Conservation (phyloP, 2,329 filamentous ascomycete genomes). For the Trichophaea hybrida region DNA sequence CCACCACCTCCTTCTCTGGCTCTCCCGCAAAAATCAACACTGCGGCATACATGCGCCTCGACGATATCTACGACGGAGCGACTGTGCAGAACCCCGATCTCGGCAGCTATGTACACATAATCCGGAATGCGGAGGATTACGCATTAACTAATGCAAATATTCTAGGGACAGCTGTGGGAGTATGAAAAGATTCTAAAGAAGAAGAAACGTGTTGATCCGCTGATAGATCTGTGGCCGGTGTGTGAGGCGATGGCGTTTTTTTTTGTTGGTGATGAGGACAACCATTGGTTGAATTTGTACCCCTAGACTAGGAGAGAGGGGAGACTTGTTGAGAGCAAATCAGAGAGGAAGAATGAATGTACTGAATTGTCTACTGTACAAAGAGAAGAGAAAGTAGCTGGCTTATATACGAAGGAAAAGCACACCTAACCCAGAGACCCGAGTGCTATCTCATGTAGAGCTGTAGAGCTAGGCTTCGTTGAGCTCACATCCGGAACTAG, state of each 20-base stretch:
- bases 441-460: too few relatives aligned
- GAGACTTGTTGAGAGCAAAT: too few relatives aligned
- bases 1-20: too few relatives aligned
- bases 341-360: too few relatives aligned
- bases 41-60: neutral
- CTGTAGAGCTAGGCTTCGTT: too few relatives aligned
- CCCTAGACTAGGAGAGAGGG: too few relatives aligned
- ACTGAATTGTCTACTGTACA: too few relatives aligned
- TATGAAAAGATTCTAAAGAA: neutral
- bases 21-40: neutral
- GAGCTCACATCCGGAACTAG: too few relatives aligned
- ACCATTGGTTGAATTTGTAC: neutral
- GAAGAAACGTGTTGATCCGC: neutral
- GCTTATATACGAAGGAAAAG: too few relatives aligned
- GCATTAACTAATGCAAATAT: neutral
- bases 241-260: neutral
- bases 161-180: neutral
- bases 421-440: too few relatives aligned
- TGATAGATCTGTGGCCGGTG: neutral
- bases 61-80: neutral
- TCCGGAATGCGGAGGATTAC: neutral
- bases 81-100: neutral
- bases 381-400: too few relatives aligned
- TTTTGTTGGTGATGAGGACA: neutral
- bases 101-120: neutral